Evolutionary conservation across 257 asterid species (phyloP), one percentile per base, ranked within the genome.

Genomic region (Asclepias syriaca): DNA sequence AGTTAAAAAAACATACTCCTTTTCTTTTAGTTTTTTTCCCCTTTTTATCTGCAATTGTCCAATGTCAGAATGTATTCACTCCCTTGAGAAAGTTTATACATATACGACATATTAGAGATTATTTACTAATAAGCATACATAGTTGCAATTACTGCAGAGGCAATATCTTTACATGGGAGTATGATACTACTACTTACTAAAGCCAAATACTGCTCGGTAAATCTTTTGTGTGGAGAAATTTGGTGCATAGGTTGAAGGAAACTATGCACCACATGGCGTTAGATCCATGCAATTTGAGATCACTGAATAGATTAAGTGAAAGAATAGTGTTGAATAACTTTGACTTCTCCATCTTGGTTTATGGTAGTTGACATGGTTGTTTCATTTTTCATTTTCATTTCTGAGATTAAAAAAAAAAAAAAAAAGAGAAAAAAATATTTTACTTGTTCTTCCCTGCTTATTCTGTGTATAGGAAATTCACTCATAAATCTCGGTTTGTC

Each of bases 1-100:
- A 78, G 90, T 77, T 71, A 66, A 57, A 46, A 37, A 4, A 39
- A 53, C 15, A 54, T 24, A 46, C 45, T 13, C 24, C 15, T 55
- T 71, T 32, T 16, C 37, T 59, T 59, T 27, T 27, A 4, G 8
- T 59, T 60, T 27, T 2, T 50, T 29, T 29, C 13, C 5, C 5
- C 3, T 24, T 59, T 59, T 8, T 11, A 13, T 11, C 15, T 32
- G 11, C 43, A 32, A 0, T 32, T 51, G 15, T 24, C 21, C 16
- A 11, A 13, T n/a, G 14, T n/a, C 45, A 7, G 24, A 34, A n/a
- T n/a, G 27, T 68, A 45, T 34, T 45, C 40, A 15, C 45, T 32
- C 14, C 15, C 22, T 34, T 16, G 49, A 15, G 46, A 63, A 8
- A 32, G 57, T 53, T 27, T 43, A 15, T 51, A 29, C 75, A 50